These are phyloP conservation scores for Collybiopsis luxurians DNA, from an alignment of 768 basidiomycete genomes.

Conservation along the genomic window DNA sequence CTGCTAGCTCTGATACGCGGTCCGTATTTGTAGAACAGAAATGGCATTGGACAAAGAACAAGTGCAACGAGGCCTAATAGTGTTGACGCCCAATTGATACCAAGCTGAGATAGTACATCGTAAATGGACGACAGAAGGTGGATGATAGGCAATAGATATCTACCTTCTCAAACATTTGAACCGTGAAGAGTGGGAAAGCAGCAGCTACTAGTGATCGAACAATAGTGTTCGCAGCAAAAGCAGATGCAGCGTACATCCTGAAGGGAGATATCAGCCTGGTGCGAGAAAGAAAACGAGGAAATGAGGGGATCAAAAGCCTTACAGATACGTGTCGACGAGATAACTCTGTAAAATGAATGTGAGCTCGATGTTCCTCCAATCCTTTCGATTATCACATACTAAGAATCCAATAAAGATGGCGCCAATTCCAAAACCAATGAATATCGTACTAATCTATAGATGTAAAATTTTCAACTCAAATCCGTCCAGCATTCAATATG, in stretches of 20 bases:
- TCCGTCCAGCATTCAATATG: too few species aligned
- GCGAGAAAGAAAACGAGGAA: too few species aligned
- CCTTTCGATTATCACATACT: conserved; percentile 55
- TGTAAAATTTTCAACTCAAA: too few species aligned
- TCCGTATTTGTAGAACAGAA: conserved; percentile 71
- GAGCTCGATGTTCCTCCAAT: too few species aligned
- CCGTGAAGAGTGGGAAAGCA: conserved; percentile 41
- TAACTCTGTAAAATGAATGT: too few species aligned
- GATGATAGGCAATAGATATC: too few species aligned
- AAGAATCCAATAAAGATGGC: conserved; percentile 61
- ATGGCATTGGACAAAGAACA: conserved; percentile 37
- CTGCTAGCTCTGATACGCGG: conserved; percentile 50
- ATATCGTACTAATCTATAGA: conserved; percentile 4
- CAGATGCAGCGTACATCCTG: too few species aligned
- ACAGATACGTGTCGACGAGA: too few species aligned
- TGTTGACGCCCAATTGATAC: conserved; percentile 12
- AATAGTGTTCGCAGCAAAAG: conserved; percentile 48
- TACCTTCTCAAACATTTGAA: conserved; percentile 34
- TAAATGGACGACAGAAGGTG: too few species aligned
- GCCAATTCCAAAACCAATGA: conserved; percentile 27
- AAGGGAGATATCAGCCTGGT: too few species aligned
- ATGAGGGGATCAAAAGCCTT: too few species aligned
- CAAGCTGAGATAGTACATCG: too few species aligned
- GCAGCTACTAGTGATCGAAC: conserved; percentile 33
- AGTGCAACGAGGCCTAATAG: conserved; percentile 10